These are phyloP conservation scores for Pythium volutum DNA, from an alignment of 352 stramenopile species.

Conservation along the genomic window DNA sequence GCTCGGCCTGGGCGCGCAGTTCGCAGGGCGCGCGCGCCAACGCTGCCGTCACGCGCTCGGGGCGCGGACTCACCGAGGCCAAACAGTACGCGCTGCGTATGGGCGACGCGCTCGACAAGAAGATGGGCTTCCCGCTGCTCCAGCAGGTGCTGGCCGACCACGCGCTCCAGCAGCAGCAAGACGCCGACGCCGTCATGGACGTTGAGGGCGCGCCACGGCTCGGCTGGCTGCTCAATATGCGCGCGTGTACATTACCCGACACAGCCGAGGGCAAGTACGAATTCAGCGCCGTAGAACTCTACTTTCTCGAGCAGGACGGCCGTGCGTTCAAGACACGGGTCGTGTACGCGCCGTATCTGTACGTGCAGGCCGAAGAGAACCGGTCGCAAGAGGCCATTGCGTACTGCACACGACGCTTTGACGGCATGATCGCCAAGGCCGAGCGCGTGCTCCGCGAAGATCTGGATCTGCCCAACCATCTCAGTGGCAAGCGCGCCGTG, in stretches of 20 bases:
- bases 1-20: constrained; percentile 58
- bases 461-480: constrained; percentile 88
- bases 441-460: constrained; percentile 85
- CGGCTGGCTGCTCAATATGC: constrained; percentile 75
- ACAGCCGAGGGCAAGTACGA: constrained; percentile 66
- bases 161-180: constrained; percentile 31
- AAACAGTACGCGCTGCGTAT: constrained; percentile 57
- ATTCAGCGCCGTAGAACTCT: constrained; percentile 92
- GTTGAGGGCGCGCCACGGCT: constrained; percentile 30
- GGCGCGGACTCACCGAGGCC: constrained; percentile 53
- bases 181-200: neutral
- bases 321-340: constrained; percentile 95
- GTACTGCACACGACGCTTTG: constrained; percentile 84
- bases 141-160: constrained; percentile 49
- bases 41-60: constrained; percentile 29
- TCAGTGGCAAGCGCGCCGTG: constrained; percentile 80
- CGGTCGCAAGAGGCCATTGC: constrained; percentile 68
- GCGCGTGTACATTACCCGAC: constrained; percentile 54
- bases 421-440: constrained; percentile 77
- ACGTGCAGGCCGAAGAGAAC: constrained; percentile 73
- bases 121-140: constrained; percentile 66
- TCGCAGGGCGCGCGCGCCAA: constrained; percentile 76
- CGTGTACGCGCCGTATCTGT: constrained; percentile 97
- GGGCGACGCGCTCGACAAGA: constrained; percentile 66
- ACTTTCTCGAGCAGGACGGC: constrained; percentile 94